phyloP scores from a whole-genome alignment of 495 filamentous ascomycete species.

The Aspergillus incahuasiensis region DNA sequence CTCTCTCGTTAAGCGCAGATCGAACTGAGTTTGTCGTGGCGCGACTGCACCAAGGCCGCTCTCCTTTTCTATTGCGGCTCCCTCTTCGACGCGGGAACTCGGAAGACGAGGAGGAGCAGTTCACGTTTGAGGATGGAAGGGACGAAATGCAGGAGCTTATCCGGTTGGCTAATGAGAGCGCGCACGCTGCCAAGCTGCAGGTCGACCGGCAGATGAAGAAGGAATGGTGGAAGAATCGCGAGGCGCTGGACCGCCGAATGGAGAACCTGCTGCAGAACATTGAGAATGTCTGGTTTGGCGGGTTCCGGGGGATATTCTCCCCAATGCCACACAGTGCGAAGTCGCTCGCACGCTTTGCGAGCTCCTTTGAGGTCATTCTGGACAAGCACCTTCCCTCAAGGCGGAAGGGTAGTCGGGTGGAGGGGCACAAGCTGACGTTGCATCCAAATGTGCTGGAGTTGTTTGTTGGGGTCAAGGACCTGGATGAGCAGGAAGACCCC shows the following conservation, averaged over 20 bases:
- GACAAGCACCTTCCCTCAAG: conserved; percentile 87
- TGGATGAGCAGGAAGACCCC: conserved; percentile 63
- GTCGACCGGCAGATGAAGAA: conserved; percentile 58
- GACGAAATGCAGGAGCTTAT: conserved; percentile 80
- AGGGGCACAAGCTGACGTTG: conserved; percentile 52
- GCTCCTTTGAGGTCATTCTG: conserved; percentile 73
- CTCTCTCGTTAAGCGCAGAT: conserved; percentile 74
- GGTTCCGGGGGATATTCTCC: conserved; percentile 87
- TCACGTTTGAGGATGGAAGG: conserved; percentile 74
- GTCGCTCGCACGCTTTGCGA: conserved; percentile 67
- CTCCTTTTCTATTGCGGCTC: conserved; percentile 78
- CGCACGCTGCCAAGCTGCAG: conserved; percentile 65
- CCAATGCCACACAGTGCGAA: conserved; percentile 56
- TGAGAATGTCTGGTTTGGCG: conserved; percentile 90
- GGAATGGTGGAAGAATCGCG: conserved; percentile 84
- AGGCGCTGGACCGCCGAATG: conserved; percentile 70
- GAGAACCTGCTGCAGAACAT: conserved; percentile 77
- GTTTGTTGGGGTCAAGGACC: conserved; percentile 78
- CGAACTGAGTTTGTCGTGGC: conserved; percentile 78
- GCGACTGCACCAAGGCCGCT: conserved; percentile 64
- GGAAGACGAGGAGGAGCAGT: conserved; percentile 76
- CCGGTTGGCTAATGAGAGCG: conserved; percentile 68
- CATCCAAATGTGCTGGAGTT: conserved; percentile 78
- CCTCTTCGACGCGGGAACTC: conserved; percentile 77
- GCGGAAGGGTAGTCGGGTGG: conserved; percentile 52